Conservation (phyloP, 2,329 filamentous ascomycete genomes). For the Aspergillus novoparasiticus region DNA sequence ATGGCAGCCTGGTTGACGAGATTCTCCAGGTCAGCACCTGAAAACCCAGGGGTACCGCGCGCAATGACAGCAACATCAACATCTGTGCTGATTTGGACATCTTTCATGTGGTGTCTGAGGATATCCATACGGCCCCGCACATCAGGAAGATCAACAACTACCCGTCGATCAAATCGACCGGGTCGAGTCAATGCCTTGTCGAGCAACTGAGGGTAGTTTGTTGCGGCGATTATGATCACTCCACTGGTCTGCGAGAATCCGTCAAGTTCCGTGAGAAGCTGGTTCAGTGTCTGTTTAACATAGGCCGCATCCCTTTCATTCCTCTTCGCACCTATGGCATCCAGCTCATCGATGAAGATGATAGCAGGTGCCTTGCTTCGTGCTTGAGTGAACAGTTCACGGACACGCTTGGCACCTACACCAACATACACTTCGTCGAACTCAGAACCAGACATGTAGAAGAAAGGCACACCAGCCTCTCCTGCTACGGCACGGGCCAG, state of each 20-base stretch:
- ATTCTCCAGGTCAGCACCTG: conserved; percentile 94
- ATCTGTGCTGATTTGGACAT: conserved; percentile 77
- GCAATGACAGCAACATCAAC: conserved; percentile 85
- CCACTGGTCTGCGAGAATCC: conserved; percentile 94
- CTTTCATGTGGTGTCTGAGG: conserved; percentile 88
- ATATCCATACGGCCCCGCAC: conserved; percentile 92
- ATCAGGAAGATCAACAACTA: conserved; percentile 85
- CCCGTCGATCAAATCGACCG: conserved; percentile 92
- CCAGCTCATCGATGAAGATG: conserved; percentile 92
- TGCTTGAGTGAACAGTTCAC: conserved; percentile 84
- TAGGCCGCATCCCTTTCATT: conserved; percentile 93
- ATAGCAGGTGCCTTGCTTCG: conserved; percentile 86
- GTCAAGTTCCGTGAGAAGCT: conserved; percentile 93
- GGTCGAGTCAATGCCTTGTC: conserved; percentile 94
- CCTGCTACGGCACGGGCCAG: conserved; percentile 93
- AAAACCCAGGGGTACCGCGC: conserved; percentile 85
- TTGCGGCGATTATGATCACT: conserved; percentile 93
- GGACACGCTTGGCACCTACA: conserved; percentile 93
- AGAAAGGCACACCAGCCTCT: conserved; percentile 96
- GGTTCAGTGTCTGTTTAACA: conserved; percentile 95
- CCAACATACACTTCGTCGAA: conserved; percentile 99
- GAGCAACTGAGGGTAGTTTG: conserved; percentile 91
- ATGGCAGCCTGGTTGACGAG: conserved; percentile 95
- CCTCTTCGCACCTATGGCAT: conserved; percentile 91
- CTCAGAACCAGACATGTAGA: conserved; percentile 99